phyloP scores from a whole-genome alignment of 1,139 yeast species.

The Geotrichum restrictum region DNA sequence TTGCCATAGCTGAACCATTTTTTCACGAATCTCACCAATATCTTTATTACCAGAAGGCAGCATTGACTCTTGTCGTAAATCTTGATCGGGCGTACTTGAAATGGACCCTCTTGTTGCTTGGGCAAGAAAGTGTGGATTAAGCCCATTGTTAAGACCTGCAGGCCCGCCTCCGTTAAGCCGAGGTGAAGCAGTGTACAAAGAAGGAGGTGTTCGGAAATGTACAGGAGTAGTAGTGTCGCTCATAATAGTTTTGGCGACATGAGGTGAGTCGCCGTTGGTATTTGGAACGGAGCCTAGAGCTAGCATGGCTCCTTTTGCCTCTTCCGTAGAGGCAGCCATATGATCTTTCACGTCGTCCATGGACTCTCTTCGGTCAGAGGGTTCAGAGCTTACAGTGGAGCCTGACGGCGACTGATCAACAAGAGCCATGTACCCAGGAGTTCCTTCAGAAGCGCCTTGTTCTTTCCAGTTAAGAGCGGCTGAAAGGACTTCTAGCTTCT shows the following conservation, averaged over 20 bases:
- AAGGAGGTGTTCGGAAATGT: background rate
- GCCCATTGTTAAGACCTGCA: background rate
- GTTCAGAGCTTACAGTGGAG: background rate
- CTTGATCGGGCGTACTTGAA: constrained; percentile 6
- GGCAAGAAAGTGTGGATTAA: background rate
- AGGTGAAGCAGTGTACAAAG: background rate
- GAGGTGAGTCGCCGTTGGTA: background rate
- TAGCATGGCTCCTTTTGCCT: background rate
- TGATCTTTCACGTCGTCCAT: background rate
- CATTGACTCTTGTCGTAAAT: background rate
- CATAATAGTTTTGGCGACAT: background rate
- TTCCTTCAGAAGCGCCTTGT: background rate
- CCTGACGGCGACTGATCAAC: background rate
- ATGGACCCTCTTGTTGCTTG: background rate
- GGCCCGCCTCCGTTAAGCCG: background rate
- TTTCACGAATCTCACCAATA: constrained; percentile 31
- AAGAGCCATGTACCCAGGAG: background rate
- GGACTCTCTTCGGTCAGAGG: background rate
- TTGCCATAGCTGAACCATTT: constrained; percentile 35
- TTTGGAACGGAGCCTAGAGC: background rate
- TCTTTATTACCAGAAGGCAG: constrained; percentile 12
- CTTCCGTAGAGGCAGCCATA: too few relatives aligned
- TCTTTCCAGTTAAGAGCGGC: constrained; percentile 25
- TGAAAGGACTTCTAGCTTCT: constrained; percentile 37
- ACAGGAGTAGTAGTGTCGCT: background rate